Base-by-base conservation (phyloP, 2,329 filamentous ascomycete species). In the Uncinocarpus reesii region DNA sequence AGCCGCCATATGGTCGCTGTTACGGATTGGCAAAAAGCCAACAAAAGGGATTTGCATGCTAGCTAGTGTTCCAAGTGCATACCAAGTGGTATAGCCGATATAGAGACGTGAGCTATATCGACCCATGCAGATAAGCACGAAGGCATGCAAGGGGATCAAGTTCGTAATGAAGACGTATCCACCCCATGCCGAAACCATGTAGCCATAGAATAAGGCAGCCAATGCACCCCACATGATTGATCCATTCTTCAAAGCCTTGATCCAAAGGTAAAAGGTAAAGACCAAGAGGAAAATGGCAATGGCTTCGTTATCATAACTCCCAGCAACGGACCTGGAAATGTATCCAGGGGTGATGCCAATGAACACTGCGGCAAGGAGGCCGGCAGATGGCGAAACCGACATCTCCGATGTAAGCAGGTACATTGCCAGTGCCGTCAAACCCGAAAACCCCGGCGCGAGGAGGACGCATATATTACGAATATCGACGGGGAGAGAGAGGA, bases 11-110 rank as follows among this genome's bases (percentile, higher is more conserved):
- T 98, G 92, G 70, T 98, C 92, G 71, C 88, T 95, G 65, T 87
- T 96, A 66, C 87, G 85, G 62, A 98, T 87, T 20, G 92, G 90
- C 70, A 94, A 71, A 74, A 98, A 98, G 50, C 92, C 92, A 49
- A 98, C 93, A 62, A 98, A 98, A 2, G 92, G 92, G 72, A 98
- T 92, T 70, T 98, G 92, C 90, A 98, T 96, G 73, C 88, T 95
- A 48, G 89, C 92, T 67, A 98, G 70, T 55, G 92, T 96, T 52
- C 93, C 92, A 29, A 98, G 75, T 32, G 89, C 87, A 68, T 95
- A 98, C 92, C 93, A 98, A 1, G 90, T 96, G 36, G 86, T 94
- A 69, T 98, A 98, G 64, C 87, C 86, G 62, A 96, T 88, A 61
- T 98, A 98, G 16, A 98, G 74, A 52, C 92, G 81, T 51, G 85